Base-by-base conservation (phyloP, 306 rosid species). In the Trifolium repens region DNA sequence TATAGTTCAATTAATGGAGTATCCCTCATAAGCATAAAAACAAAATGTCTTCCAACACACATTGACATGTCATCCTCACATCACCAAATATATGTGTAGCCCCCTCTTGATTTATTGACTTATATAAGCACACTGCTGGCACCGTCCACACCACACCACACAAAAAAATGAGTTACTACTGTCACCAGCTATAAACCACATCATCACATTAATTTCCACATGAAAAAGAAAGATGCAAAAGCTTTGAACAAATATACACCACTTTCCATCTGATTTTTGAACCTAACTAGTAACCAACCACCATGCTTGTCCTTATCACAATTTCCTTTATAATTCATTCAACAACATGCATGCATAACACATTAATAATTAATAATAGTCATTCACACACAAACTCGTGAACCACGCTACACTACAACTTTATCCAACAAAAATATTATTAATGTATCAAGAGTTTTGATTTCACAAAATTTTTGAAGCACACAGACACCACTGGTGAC, bases 401-500 rank as follows among this genome's bases (percentile, higher is more conserved):
- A 65, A 57, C 37, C 71, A 75, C 58, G 57, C 67, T 27, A 55
- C 15, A 46, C 67, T 27, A 55, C 15, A 46, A 53, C 27, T 39
- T 39, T 62, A 58, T 59, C 39, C 17, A 42, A 55, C 57, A 27
- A 71, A 27, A 53, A 59, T 7, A 35, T 32, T 30, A 52, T 39
- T 66, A 15, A 64, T 14, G 73, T 79, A 66, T 39, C 69, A 22
- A 63, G 77, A 52, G 66, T 78, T 55, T 66, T 54, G 52, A 77
- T 80, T 27, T 54, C 73, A 73, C 86, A 85, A 72, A 78, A 67
- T 1, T 17, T 74, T 71, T 16, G 27, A 64, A 59, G 67, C 75
- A 53, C 78, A 30, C 71, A 65, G 24, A 40, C 69, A 78, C 80
- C 69, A 78, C 80, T 72, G 27, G 49, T 75, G 84, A 67, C 84